Conservation (phyloP, 257 asterid genomes). For the Handroanthus guayacan region DNA sequence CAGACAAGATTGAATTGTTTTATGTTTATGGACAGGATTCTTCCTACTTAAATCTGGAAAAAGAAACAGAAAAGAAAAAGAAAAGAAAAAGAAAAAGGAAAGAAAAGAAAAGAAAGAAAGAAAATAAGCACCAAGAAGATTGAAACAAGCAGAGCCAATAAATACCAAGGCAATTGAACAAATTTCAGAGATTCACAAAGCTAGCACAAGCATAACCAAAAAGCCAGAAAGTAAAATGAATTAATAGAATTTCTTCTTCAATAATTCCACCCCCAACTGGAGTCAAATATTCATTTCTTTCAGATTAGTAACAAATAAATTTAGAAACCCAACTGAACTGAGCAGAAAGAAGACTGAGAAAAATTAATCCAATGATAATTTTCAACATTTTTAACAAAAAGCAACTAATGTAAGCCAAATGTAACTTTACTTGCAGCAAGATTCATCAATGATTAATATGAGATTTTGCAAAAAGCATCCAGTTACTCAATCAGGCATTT, state of each 20-base stretch:
- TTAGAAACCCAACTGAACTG: neutral
- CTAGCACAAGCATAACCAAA: neutral
- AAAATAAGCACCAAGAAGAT: neutral
- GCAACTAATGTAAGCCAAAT: neutral
- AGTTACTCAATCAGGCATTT: conserved; percentile 3
- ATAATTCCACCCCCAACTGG: neutral
- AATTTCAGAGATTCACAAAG: neutral
- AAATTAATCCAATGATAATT: neutral
- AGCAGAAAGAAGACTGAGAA: neutral
- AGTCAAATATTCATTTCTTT: neutral
- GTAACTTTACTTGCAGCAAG: conserved; percentile 1
- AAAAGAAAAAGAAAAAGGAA: neutral
- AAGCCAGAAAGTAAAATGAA: neutral
- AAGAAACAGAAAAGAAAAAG: neutral
- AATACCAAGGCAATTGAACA: neutral
- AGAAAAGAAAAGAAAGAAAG: too few species aligned
- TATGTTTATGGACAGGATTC: neutral
- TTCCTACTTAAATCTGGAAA: neutral
- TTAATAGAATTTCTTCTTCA: neutral
- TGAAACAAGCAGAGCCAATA: neutral
- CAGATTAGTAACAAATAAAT: neutral
- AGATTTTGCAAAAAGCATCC: neutral
- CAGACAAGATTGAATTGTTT: neutral
- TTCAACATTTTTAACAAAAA: neutral
- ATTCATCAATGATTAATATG: conserved; percentile 21